Base-by-base conservation (phyloP, 2,329 filamentous ascomycete species). In the Beauveria sp. region DNA sequence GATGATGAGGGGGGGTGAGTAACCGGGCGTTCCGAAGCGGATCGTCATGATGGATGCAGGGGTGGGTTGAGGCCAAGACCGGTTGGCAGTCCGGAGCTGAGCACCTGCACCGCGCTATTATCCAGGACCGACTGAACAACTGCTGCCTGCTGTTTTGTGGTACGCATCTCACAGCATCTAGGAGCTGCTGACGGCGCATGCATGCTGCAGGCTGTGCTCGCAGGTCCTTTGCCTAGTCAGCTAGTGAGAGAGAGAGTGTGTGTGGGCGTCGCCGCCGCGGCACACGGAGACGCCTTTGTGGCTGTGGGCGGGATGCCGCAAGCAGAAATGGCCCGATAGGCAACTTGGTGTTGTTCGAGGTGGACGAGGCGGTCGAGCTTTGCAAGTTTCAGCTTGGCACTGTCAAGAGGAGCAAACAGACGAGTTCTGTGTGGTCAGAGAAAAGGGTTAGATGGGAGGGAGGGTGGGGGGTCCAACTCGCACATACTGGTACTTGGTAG, bases 1-100 rank as follows among this genome's bases (percentile, higher is more conserved):
- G 49, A 22, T 22, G 22, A 22, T 22, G 22, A 22, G n/a, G 12
- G n/a, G 12, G 20, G 20, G 20, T 47, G n/a, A 26, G 14, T 28
- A 38, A 28, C 38, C 52, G 52, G 52, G 38, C 52, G 52, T 55
- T 45, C 52, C 52, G 52, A 45, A 16, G 52, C 52, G 52, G 52
- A 55, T 55, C 50, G 22, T 20, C n/a, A 22, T 24, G 30, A 38
- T 38, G 12, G 7, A 16, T 28, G 20, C 34, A 45, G 22, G 40
- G 52, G 9, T 38, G 34, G 12, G 34, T 20, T 45, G 20, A 24
- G 50, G 30, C 28, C 3, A 40, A 8, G 30, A 9, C n/a, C 2
- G 16, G 28, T 51, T n/a, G 18, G 18, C 34, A 38, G 34, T 38
- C 34, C 12, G 34, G 30, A 53, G 50, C 50, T 53, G 50, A 24